Percentiles rank a stretch among this genome's conserved stretches.
Conservation (phyloP, 345 rosid species). For the Murraya paniculata region DNA sequence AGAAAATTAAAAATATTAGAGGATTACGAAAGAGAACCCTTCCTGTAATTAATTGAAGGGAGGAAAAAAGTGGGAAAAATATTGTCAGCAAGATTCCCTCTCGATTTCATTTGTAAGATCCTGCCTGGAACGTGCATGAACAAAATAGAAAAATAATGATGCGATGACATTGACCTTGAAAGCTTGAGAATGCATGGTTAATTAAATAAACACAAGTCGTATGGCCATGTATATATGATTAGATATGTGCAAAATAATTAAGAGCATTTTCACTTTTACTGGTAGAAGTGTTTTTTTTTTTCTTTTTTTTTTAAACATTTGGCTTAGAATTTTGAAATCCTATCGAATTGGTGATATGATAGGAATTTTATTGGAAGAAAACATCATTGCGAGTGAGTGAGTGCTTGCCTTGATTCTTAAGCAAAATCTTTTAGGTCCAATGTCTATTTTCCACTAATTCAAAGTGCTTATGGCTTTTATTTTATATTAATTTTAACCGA, state of each 20-base stretch:
- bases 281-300: conserved; percentile 4
- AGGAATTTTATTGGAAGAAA: conserved; percentile 16
- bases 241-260: not conserved
- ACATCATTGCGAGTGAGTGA: conserved; percentile 21
- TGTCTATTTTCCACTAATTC: conserved; percentile 26
- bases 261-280: conserved; percentile 6
- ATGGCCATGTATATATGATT: conserved; percentile 12
- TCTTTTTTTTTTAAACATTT: not conserved
- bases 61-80: not conserved
- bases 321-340: not conserved
- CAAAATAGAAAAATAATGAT: conserved; percentile 8
- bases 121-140: conserved; percentile 29
- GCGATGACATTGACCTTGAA: conserved; percentile 25
- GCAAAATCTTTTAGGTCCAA: conserved; percentile 27
- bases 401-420: conserved; percentile 27
- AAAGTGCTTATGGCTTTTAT: conserved; percentile 17
- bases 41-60: not conserved
- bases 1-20: not conserved
- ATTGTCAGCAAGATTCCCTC: conserved; percentile 25
- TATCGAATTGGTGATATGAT: not conserved
- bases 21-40: not conserved
- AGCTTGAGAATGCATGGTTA: not conserved
- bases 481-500: conserved; percentile 16
- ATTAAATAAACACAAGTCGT: conserved; percentile 7
- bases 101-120: conserved; percentile 28